These are phyloP conservation scores for Begonia peltatifolia DNA, from an alignment of 306 rosid species.

Conservation along the genomic window DNA sequence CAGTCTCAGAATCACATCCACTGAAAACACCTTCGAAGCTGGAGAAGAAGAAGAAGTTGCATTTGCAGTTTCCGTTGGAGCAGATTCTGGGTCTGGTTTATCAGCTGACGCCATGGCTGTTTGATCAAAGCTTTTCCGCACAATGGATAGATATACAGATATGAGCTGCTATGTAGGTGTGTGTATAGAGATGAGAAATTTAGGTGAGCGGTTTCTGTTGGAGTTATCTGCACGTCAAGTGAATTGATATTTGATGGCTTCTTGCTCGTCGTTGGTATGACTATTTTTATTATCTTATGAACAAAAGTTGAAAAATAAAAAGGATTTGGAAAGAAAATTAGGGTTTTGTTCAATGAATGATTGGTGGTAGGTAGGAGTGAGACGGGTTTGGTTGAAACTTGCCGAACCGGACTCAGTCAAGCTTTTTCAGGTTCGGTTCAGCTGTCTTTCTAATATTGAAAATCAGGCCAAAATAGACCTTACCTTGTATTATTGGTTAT, in stretches of 20 bases:
- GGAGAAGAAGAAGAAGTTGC: neutral
- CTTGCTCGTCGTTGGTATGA: conserved; percentile 1
- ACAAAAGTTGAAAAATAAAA: neutral
- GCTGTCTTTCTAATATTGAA: no score
- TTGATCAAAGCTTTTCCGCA: no score
- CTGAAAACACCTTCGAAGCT: conserved; percentile 9
- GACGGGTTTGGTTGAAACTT: no score
- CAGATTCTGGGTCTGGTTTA: conserved; percentile 25
- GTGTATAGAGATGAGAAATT: neutral
- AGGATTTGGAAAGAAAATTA: neutral
- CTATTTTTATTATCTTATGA: neutral
- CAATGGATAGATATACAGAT: no score
- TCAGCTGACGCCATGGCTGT: conserved; percentile 48
- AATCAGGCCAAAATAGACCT: no score
- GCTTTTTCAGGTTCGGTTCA: no score
- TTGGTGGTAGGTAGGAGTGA: neutral
- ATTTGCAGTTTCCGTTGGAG: neutral
- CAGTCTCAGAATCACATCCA: conserved; percentile 39
- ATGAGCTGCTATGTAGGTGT: neutral
- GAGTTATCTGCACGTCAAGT: conserved; percentile 41
- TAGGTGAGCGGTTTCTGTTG: conserved; percentile 5
- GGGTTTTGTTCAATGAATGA: neutral
- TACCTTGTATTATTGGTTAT: no score
- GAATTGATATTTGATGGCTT: neutral
- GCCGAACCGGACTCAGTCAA: no score